Evolutionary conservation across 1,139 yeast genomes (phyloP).

Genomic region (Arxiozyma telluris): DNA sequence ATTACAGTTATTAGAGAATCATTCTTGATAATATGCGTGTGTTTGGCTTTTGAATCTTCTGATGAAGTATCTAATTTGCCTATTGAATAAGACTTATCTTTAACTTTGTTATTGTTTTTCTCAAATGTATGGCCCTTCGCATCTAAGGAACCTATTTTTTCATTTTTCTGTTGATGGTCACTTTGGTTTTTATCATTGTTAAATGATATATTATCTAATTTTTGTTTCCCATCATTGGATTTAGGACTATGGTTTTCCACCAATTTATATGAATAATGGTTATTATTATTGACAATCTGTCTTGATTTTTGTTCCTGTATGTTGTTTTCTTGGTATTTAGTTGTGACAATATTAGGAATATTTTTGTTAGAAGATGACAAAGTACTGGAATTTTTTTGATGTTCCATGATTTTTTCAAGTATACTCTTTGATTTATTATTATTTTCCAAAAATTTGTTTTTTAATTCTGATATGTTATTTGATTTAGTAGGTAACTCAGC

Average conservation of each 20-base stretch:
- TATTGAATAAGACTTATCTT: background rate
- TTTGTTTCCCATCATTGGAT: background rate
- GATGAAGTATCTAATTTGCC: background rate
- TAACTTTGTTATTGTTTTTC: background rate
- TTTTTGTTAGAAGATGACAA: background rate
- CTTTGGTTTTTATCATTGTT: background rate
- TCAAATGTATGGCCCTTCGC: background rate
- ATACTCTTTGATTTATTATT: background rate
- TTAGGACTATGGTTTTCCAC: background rate
- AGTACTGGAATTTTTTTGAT: background rate
- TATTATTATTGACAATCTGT: slow-evolving; percentile 1
- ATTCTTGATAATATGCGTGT: background rate
- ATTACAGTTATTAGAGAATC: background rate
- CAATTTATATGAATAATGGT: background rate
- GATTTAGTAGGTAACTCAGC: slow-evolving; percentile 24
- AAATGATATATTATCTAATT: background rate
- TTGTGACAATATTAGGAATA: background rate
- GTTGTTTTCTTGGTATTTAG: background rate
- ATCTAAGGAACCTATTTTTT: background rate
- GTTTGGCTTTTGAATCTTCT: background rate
- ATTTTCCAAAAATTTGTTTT: background rate
- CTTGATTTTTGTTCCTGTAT: background rate
- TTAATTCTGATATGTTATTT: slow-evolving; percentile 4
- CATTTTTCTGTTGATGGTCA: background rate
- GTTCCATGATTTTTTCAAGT: slow-evolving; percentile 4